Evolutionary conservation across 2,329 filamentous ascomycete species (phyloP).

Genomic region (Pseudogymnoascus sp.): DNA sequence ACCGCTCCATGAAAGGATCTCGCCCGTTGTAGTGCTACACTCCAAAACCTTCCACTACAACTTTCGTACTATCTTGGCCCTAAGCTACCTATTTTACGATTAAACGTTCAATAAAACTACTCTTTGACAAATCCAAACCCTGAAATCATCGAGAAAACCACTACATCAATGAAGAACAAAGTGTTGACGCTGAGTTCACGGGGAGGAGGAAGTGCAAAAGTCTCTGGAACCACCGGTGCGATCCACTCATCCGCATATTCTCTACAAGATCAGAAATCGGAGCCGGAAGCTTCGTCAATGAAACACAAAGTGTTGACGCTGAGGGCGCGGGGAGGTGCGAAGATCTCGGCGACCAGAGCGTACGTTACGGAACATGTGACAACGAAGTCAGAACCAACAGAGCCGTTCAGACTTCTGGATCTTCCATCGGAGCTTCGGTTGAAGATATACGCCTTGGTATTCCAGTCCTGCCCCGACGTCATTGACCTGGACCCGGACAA

Average conservation of each 20-base stretch:
- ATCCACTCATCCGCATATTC: conserved; percentile 20
- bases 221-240: neutral
- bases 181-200: conserved; percentile 1
- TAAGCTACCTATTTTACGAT: conserved; percentile 6
- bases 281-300: neutral
- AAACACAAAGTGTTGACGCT: conserved; percentile 2
- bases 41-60: neutral
- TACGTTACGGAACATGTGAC: neutral
- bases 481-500: conserved; percentile 61
- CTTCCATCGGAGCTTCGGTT: conserved; percentile 62
- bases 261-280: conserved; percentile 18
- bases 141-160: neutral
- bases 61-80: conserved; percentile 4
- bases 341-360: neutral
- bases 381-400: neutral
- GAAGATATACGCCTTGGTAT: conserved; percentile 58
- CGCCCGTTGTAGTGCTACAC: conserved; percentile 28
- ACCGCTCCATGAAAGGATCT: conserved; percentile 21
- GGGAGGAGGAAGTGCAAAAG: neutral
- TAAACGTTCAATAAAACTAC: neutral
- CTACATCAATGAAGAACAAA: neutral
- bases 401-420: conserved; percentile 55
- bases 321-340: neutral
- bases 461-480: conserved; percentile 42
- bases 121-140: conserved; percentile 2